phyloP scores from a whole-genome alignment of 2,329 filamentous ascomycete species.

The Coniochaeta sp. region DNA sequence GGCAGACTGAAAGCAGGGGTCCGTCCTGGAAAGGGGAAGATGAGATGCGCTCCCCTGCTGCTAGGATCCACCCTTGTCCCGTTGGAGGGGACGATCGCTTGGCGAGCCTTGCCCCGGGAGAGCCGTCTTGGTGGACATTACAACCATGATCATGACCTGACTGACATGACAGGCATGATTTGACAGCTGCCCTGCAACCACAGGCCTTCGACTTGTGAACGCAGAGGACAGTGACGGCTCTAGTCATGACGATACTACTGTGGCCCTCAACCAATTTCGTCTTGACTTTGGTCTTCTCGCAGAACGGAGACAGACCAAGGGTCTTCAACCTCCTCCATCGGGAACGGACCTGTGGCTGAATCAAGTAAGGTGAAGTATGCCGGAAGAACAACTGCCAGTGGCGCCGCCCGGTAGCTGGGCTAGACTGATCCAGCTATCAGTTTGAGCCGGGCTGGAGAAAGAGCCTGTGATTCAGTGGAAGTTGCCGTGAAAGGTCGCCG shows the following conservation, averaged over 20 bases:
- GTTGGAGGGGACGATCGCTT: not conserved
- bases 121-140: not conserved
- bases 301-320: not conserved
- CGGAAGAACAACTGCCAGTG: not conserved
- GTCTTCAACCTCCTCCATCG: not conserved
- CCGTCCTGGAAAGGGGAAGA: not conserved
- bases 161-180: not conserved
- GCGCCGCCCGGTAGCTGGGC: not conserved
- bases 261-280: not conserved
- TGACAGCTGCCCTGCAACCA: not conserved
- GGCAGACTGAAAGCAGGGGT: not conserved
- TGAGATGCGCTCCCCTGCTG: not conserved
- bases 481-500: not conserved
- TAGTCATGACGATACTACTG: not conserved
- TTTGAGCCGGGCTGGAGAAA: not conserved
- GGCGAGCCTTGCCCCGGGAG: not conserved
- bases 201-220: not conserved
- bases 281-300: not conserved
- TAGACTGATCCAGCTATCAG: not conserved
- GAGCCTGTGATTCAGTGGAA: not conserved
- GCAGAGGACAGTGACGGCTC: no score
- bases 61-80: not conserved
- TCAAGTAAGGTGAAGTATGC: not conserved
- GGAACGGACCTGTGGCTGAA: not conserved
- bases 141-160: not conserved